Evolutionary conservation across 306 rosid genomes (phyloP).

Genomic region (Cajanus cajan): DNA sequence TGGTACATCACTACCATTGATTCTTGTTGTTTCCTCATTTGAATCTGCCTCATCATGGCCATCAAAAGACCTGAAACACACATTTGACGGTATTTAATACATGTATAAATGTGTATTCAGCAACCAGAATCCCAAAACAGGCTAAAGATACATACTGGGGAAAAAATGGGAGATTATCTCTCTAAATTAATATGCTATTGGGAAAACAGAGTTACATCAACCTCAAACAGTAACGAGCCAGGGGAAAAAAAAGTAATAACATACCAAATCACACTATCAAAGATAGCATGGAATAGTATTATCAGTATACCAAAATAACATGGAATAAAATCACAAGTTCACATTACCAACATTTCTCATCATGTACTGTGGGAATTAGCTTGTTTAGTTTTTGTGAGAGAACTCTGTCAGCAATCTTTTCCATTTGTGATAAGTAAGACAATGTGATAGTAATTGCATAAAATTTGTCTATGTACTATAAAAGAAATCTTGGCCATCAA

Average conservation of each 20-base stretch:
- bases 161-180: neutral
- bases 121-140: constrained; percentile 16
- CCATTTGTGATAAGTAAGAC: constrained; percentile 17
- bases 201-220: constrained; percentile 23
- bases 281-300: neutral
- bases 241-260: neutral
- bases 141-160: neutral
- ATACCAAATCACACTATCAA: neutral
- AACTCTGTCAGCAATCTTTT: neutral
- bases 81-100: constrained; percentile 21
- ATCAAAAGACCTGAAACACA: constrained; percentile 73
- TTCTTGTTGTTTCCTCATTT: constrained; percentile 55
- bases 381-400: neutral
- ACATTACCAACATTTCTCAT: neutral
- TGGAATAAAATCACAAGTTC: neutral
- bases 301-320: constrained; percentile 5
- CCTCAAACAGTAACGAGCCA: neutral
- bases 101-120: constrained; percentile 4
- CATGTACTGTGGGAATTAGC: neutral
- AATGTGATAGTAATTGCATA: constrained; percentile 3
- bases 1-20: constrained; percentile 57
- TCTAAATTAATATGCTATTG: neutral
- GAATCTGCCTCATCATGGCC: constrained; percentile 76
- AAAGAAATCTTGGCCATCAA: constrained; percentile 15
- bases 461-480: neutral